Base-by-base conservation (phyloP, 2,329 filamentous ascomycete species). In the Phaeophleospora eucalypticola region DNA sequence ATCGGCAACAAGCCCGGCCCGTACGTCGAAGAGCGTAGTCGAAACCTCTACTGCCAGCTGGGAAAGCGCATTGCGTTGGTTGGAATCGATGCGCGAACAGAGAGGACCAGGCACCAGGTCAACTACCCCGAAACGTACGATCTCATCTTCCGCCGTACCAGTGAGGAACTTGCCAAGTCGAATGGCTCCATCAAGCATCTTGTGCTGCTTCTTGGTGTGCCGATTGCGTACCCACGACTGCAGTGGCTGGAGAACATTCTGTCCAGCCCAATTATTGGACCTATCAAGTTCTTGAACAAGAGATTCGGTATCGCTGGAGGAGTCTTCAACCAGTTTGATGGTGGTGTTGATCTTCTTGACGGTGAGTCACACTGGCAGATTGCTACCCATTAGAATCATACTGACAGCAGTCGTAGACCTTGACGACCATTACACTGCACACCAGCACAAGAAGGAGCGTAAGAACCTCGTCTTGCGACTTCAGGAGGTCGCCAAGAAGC, bases 211-310 rank as follows among this genome's bases (percentile, higher is more conserved):
- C 71, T 84, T 2, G 86, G 85, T 46, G 82, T 87, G 17, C 87
- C 89, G 0, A 91, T 94, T 58, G 72, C 73, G 1, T 76, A 79
- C 54, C 76, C 75, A 1, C 88, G 91, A 58, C 76, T 96, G 44
- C 93, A 90, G n/a, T 96, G 91, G 91, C 77, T 96, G 3, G 91
- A 97, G 66, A 96, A 95, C 62, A 86, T 96, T 48, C 80, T 97
- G 58, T 46, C 42, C 14, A 50, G 51, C 90, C 91, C 0, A 58
- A 49, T 96, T 18, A 90, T 96, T 62, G 89, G 86, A 0, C 89
- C 90, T 0, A 82, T 96, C 63, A 90, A 89, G 62, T 84, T 97
- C 53, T 67, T 96, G 59, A 93, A 95, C 73, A 87, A 90, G 66
- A 82, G 90, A 19, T 95, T 97, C 57, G 91, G 91, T 46, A 70